These are phyloP conservation scores for Aurifilum marmelostoma DNA, from an alignment of 2,329 filamentous ascomycete species.

Conservation along the genomic window DNA sequence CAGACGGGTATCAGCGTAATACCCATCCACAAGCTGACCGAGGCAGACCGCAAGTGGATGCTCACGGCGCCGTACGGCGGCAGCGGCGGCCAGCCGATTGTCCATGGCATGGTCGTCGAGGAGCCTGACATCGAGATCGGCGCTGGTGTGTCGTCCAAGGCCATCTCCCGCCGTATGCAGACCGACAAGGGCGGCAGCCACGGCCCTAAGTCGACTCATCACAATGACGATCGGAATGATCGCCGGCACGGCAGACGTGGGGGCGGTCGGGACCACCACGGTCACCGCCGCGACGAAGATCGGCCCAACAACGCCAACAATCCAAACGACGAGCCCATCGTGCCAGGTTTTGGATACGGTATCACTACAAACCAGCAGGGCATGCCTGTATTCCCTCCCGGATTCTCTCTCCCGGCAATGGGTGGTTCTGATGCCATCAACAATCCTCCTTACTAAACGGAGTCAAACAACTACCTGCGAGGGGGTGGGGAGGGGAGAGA, in stretches of 20 bases:
- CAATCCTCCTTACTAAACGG: slow-evolving; percentile 27
- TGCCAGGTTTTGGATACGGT: slow-evolving; percentile 47
- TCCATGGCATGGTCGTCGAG: slow-evolving; percentile 85
- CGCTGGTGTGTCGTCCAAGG: slow-evolving; percentile 94
- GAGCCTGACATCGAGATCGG: slow-evolving; percentile 99
- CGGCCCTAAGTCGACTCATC: slow-evolving; percentile 65
- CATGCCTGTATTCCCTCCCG: slow-evolving; percentile 54
- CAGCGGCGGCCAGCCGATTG: slow-evolving; percentile 80
- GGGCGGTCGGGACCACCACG: slow-evolving; percentile 30
- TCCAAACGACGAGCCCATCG: slow-evolving; percentile 35
- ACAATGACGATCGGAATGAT: slow-evolving; percentile 32
- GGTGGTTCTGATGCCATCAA: slow-evolving; percentile 22
- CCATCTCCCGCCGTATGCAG: slow-evolving; percentile 70
- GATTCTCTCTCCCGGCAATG: slow-evolving; percentile 43
- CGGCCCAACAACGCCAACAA: slow-evolving; percentile 33
- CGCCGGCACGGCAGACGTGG: slow-evolving; percentile 31
- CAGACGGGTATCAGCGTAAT: slow-evolving; percentile 89
- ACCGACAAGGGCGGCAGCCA: slow-evolving; percentile 68
- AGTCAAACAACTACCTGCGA: neutral
- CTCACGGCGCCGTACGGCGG: slow-evolving; percentile 91
- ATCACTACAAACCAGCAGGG: slow-evolving; percentile 50
- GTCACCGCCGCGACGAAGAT: slow-evolving; percentile 36
- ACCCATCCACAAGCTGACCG: slow-evolving; percentile 88
- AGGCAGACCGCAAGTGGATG: slow-evolving; percentile 98
- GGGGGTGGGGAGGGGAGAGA: too few relatives aligned